Base-by-base conservation (phyloP, 106 monocot species). In the Chionographis japonica region DNA sequence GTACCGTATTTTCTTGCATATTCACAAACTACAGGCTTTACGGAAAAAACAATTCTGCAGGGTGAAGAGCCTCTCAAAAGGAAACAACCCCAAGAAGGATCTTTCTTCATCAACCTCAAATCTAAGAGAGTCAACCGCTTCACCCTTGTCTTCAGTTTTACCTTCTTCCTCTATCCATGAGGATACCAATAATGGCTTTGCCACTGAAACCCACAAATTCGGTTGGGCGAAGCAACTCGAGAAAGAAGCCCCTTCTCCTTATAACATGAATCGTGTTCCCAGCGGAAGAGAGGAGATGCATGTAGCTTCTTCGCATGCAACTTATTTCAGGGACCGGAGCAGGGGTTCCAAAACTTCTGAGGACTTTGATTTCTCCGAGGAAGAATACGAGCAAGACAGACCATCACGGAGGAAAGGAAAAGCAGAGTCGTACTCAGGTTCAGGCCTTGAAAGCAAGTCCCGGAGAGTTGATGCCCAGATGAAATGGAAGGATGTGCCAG, bases 11-110 rank as follows among this genome's bases (percentile, higher is more conserved):
- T 38, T 55, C 16, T 37, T 12, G 1, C 56, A 12, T 43, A 8
- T 35, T 52, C 10, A 52, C 20, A 35, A 35, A 52, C 19, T 14
- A 66, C 52, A 49, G 18, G 37, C 8, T 36, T 19, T 66, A 2
- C 51, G 9, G 4, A 62, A 50, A 52, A 51, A 50, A 39, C 8
- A 7, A 43, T 20, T 63, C n/a, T 78, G 40, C 66, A 97, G 92
- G 73, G 95, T 97, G 70, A 97, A 97, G 75, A 92, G 95, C 71
- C 72, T 92, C 11, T 89, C 95, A 14, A 97, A 89, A 76, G 86
- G 88, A 12, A 81, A 85, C 58, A 87, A 87, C 68, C 75, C 80
- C n/a, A 92, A 87, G 79, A 89, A 89, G 74, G 95, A 97, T 63
- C 0, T 66, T 46, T 61, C 84, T 16, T 64, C 77, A 3, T 69